A percentile compares a stretch with the other conserved stretches of the same genome.
Conservation (phyloP, 495 filamentous ascomycete species). For the Penicillium coprophilum region DNA sequence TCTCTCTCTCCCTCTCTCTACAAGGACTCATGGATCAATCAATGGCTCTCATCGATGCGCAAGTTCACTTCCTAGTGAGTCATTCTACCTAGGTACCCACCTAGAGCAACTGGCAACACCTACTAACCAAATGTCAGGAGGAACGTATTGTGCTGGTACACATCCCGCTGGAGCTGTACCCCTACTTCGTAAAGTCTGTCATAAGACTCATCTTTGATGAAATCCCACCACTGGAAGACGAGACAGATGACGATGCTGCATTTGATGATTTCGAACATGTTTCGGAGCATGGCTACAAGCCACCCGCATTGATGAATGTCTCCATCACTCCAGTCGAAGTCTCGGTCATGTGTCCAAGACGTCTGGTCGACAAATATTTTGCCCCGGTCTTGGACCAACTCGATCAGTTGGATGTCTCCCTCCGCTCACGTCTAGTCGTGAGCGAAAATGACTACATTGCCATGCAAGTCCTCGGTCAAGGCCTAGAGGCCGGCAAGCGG, state of each 20-base stretch:
- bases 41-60: conserved; percentile 51
- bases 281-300: conserved; percentile 36
- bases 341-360: conserved; percentile 81
- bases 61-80: conserved; percentile 58
- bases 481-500: conserved; percentile 88
- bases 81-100: not conserved
- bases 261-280: conserved; percentile 24
- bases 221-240: conserved; percentile 37
- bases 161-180: conserved; percentile 81
- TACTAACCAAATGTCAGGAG: conserved; percentile 59
- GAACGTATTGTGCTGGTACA: conserved; percentile 85
- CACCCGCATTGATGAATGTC: conserved; percentile 85
- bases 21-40: conserved; percentile 43
- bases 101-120: not conserved
- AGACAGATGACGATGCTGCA: conserved; percentile 25
- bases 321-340: conserved; percentile 91
- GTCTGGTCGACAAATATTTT: conserved; percentile 71
- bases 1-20: not conserved
- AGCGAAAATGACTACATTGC: conserved; percentile 82
- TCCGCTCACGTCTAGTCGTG: conserved; percentile 60
- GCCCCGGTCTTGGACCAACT: conserved; percentile 60
- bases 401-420: conserved; percentile 27
- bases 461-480: conserved; percentile 82
- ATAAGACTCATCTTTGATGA: conserved; percentile 77
- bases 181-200: conserved; percentile 78